These are phyloP conservation scores for Porogramme epimiltina DNA, from an alignment of 1,284 basidiomycete species.

Conservation along the genomic window DNA sequence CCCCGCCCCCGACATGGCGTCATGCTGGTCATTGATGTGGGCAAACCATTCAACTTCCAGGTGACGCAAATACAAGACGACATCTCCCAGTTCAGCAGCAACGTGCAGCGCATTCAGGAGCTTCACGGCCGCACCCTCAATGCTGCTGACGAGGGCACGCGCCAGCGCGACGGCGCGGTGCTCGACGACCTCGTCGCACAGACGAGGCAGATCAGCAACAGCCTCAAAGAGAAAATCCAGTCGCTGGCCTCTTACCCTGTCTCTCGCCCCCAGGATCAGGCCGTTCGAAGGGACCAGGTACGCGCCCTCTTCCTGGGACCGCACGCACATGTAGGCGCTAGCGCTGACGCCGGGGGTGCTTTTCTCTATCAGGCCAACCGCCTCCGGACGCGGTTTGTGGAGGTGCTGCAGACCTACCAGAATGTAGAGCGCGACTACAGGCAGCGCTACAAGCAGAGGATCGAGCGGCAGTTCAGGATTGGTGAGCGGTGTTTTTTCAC, in stretches of 20 bases:
- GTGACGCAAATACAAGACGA: conserved; percentile 54
- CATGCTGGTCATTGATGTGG: no score
- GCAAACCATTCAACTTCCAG: conserved; percentile 24
- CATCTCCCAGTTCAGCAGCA: conserved; percentile 55
- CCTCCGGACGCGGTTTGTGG: conserved; percentile 64
- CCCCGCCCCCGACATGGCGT: no score
- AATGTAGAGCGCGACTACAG: conserved; percentile 87
- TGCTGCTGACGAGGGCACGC: conserved; percentile 51
- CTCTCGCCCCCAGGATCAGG: conserved; percentile 49
- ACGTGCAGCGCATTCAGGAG: conserved; percentile 58
- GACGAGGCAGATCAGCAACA: conserved; percentile 62
- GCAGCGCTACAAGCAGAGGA: conserved; percentile 78
- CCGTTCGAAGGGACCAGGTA: conserved; percentile 75
- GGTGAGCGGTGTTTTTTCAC: conserved; percentile 42
- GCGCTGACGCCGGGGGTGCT: conserved; percentile 39
- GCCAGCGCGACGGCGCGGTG: conserved; percentile 46
- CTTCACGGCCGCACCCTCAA: conserved; percentile 62
- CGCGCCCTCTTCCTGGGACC: conserved; percentile 25
- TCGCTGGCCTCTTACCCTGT: conserved; percentile 42
- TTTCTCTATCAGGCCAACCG: conserved; percentile 34
- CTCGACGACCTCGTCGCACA: conserved; percentile 61
- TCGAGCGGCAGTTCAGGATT: conserved; percentile 90
- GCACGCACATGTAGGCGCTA: no score
- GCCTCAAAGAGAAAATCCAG: conserved; percentile 69
- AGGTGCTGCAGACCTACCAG: conserved; percentile 76